These are phyloP conservation scores for Rhododendron ferrugineum DNA, from an alignment of 148 eudicot genomes.

Conservation along the genomic window DNA sequence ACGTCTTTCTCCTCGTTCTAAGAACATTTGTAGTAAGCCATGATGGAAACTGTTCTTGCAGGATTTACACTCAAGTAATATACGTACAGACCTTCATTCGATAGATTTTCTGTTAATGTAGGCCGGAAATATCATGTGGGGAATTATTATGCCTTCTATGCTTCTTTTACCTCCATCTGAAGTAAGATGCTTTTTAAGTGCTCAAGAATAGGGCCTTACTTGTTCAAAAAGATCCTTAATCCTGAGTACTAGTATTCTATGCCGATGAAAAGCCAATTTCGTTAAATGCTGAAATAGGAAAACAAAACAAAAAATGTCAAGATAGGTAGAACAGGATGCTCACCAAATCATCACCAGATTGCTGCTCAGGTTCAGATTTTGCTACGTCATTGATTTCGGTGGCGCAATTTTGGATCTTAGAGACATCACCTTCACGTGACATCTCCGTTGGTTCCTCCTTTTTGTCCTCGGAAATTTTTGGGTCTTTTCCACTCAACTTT, in stretches of 20 bases:
- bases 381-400: slow-evolving; percentile 12
- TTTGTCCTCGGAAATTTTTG: slow-evolving; percentile 25
- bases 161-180: not conserved
- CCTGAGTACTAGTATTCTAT: not conserved
- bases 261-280: not conserved
- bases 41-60: not conserved
- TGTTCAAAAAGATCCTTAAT: not conserved
- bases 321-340: slow-evolving; percentile 14
- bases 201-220: not conserved
- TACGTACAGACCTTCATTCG: too few species aligned
- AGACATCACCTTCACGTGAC: slow-evolving; percentile 23
- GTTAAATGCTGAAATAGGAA: not conserved
- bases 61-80: not conserved
- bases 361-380: slow-evolving; percentile 20
- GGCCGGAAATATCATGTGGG: not conserved
- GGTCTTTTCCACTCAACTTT: slow-evolving; percentile 18
- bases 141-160: not conserved
- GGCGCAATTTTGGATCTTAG: slow-evolving; percentile 17
- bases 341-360: slow-evolving; percentile 36
- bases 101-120: not conserved
- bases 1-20: not conserved
- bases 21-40: not conserved
- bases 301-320: not conserved
- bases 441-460: slow-evolving; percentile 29
- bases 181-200: not conserved